Conservation (phyloP, 148 eudicot species). For the Rhododendron vialii region DNA sequence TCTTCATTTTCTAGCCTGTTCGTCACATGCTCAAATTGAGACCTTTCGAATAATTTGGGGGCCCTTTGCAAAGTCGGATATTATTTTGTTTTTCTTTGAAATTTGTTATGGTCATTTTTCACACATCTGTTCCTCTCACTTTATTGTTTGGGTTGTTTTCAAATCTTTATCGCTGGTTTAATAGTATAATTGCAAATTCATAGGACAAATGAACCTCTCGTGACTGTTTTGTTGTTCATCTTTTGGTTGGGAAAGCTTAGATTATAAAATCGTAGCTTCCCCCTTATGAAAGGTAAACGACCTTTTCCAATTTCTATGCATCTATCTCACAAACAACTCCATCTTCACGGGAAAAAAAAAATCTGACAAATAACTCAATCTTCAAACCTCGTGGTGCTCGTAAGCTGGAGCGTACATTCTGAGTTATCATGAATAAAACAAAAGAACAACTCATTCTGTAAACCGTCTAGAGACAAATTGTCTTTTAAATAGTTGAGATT, state of each 20-base stretch:
- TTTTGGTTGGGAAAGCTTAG: neutral
- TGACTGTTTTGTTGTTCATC: neutral
- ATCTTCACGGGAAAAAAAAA: no score
- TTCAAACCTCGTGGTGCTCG: neutral
- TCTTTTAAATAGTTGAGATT: neutral
- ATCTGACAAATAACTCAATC: neutral
- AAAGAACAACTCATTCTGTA: neutral
- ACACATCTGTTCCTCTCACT: neutral
- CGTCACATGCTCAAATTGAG: neutral
- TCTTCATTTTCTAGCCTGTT: neutral
- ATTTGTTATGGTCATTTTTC: neutral
- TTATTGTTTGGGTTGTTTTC: neutral
- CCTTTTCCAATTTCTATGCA: neutral
- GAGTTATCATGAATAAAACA: neutral
- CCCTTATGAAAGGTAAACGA: neutral
- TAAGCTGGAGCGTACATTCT: neutral
- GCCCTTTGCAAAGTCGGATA: neutral
- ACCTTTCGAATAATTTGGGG: neutral
- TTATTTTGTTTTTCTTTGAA: neutral
- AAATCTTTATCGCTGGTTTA: neutral
- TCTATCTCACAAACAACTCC: neutral
- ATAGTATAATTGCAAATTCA: neutral
- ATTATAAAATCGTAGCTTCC: neutral
- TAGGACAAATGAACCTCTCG: neutral
- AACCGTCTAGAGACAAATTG: neutral